A percentile compares a stretch with the other conserved stretches of the same genome.
These are phyloP conservation scores for Xanthoconium purpureum DNA, from an alignment of 768 basidiomycete genomes.

Conservation along the genomic window DNA sequence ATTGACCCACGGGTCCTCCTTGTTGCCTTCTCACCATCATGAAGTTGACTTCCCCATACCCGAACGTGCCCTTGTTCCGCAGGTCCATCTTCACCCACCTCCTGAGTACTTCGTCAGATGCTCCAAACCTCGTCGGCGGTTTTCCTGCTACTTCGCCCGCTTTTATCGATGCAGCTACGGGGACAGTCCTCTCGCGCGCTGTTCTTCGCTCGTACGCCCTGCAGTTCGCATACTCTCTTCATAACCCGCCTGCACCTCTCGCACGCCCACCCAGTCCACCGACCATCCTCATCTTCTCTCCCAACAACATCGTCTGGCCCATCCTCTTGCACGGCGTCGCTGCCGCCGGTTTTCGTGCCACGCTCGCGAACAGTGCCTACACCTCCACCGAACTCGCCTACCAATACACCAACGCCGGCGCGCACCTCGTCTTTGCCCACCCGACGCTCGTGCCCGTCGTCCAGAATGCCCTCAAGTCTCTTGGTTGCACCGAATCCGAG, in stretches of 20 bases:
- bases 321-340: slow-evolving; percentile 43
- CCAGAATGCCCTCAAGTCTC: slow-evolving; percentile 50
- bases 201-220: slow-evolving; percentile 53
- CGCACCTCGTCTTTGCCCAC: slow-evolving; percentile 59
- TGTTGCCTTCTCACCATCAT: slow-evolving; percentile 11
- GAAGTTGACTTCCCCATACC: slow-evolving; percentile 22
- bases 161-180: slow-evolving; percentile 65
- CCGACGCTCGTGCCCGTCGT: slow-evolving; percentile 59
- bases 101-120: slow-evolving; percentile 15
- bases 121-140: slow-evolving; percentile 36
- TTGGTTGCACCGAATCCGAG: slow-evolving; percentile 46
- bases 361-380: slow-evolving; percentile 73
- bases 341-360: slow-evolving; percentile 65
- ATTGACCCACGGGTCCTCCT: not conserved
- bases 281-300: slow-evolving; percentile 63
- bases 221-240: slow-evolving; percentile 57
- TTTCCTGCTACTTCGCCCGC: slow-evolving; percentile 47
- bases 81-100: slow-evolving; percentile 34
- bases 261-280: slow-evolving; percentile 45
- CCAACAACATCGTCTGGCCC: slow-evolving; percentile 61
- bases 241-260: slow-evolving; percentile 41
- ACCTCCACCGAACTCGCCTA: slow-evolving; percentile 64
- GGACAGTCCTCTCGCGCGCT: slow-evolving; percentile 51
- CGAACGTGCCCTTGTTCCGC: slow-evolving; percentile 18
- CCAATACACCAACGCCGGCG: slow-evolving; percentile 68